Evolutionary conservation across 768 basidiomycete genomes (phyloP).

Genomic region (Lactifluus subvellereus): DNA sequence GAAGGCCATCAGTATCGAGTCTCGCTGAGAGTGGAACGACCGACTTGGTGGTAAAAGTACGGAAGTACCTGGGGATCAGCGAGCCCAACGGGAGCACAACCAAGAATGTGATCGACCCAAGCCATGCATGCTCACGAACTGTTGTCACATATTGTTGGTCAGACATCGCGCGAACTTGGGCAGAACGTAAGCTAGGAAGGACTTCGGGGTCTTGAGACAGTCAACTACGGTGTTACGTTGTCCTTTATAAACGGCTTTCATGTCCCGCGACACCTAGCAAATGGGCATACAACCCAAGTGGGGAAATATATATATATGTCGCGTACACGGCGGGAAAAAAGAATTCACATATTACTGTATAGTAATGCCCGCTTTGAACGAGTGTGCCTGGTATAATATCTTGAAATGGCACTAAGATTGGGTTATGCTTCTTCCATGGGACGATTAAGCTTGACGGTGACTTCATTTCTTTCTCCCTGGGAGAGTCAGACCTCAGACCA

Average conservation of each 20-base stretch:
- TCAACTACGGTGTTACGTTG: background rate
- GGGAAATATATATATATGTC: too few species aligned
- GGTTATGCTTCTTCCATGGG: too few species aligned
- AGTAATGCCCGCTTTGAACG: too few species aligned
- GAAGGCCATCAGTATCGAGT: background rate
- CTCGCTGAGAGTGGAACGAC: background rate
- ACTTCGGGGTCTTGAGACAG: background rate
- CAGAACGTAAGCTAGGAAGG: too few species aligned
- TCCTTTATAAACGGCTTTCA: background rate
- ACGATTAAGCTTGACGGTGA: too few species aligned
- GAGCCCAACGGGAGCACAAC: slow-evolving; percentile 27
- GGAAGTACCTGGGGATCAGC: slow-evolving; percentile 26
- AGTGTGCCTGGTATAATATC: background rate
- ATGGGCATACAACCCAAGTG: background rate
- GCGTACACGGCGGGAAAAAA: background rate
- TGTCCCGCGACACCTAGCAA: background rate
- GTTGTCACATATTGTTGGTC: background rate
- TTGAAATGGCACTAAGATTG: too few species aligned
- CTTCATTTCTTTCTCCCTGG: too few species aligned
- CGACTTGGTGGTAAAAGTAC: slow-evolving; percentile 24
- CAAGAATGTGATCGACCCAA: slow-evolving; percentile 26
- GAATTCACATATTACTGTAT: background rate
- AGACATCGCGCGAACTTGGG: background rate
- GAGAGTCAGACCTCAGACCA: too few species aligned
- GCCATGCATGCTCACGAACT: slow-evolving; percentile 23